Evolutionary conservation across 83 land plant genomes (phyloP).

Genomic region (Thuja plicata): DNA sequence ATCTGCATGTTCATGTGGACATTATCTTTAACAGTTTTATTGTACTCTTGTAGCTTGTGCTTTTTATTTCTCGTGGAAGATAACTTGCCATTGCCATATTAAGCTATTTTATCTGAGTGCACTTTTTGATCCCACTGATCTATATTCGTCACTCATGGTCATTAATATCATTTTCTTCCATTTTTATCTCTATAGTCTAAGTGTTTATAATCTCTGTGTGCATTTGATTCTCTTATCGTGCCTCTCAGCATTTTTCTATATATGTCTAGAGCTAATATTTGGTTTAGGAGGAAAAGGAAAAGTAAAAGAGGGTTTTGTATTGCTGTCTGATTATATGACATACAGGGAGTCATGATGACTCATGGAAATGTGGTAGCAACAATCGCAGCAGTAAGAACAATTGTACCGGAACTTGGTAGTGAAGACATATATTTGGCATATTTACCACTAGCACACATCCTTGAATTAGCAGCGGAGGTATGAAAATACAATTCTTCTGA

Average conservation of each 20-base stretch:
- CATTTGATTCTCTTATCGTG: not conserved
- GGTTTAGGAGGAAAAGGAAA: not conserved
- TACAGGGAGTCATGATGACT: constrained; percentile 98
- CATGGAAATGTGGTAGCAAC: constrained; percentile 88
- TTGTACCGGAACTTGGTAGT: constrained; percentile 64
- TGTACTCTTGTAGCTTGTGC: not conserved
- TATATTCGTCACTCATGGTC: not conserved
- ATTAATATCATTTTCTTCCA: not conserved
- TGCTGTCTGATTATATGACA: constrained; percentile 5
- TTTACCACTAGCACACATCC: constrained; percentile 90
- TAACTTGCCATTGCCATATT: not conserved
- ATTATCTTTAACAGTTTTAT: not conserved
- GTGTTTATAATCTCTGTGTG: not conserved
- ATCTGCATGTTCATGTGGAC: not conserved
- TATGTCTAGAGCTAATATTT: not conserved
- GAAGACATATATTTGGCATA: constrained; percentile 85
- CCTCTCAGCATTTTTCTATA: not conserved
- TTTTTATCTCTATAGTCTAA: not conserved
- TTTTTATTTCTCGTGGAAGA: not conserved
- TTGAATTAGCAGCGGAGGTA: constrained; percentile 96
- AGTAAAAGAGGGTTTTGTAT: not conserved
- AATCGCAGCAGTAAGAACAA: constrained; percentile 80
- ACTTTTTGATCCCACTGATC: not conserved
- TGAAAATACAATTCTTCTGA: not conserved
- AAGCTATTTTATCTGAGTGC: not conserved